A percentile compares a stretch with the other conserved stretches of the same genome.
phyloP scores from a whole-genome alignment of 768 basidiomycete genomes.

The Russula griseocarnosa region DNA sequence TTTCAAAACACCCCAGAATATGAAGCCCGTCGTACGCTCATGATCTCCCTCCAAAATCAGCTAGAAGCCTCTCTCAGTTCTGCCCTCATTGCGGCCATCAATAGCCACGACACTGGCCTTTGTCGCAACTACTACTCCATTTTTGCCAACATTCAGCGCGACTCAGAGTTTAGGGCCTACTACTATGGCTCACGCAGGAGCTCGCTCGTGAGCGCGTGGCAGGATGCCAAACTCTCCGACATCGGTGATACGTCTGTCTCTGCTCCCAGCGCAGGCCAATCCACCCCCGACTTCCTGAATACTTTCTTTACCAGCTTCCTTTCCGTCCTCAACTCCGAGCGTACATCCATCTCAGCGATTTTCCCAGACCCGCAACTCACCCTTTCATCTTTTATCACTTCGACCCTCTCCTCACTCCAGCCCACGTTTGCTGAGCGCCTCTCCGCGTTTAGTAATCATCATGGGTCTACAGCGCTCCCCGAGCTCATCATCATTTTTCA shows the following conservation, averaged over 20 bases:
- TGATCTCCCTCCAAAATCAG: constrained; percentile 93
- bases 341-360: constrained; percentile 70
- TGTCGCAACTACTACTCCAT: constrained; percentile 81
- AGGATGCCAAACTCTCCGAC: constrained; percentile 51
- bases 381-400: constrained; percentile 77
- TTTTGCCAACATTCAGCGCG: constrained; percentile 87
- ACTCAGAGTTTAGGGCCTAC: constrained; percentile 89
- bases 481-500: constrained; percentile 70
- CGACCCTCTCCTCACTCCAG: constrained; percentile 70
- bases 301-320: constrained; percentile 72
- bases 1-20: constrained; percentile 92
- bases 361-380: constrained; percentile 81
- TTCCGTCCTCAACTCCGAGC: constrained; percentile 63
- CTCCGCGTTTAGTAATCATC: constrained; percentile 58
- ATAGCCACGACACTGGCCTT: constrained; percentile 63
- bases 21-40: constrained; percentile 75
- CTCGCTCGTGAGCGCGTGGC: constrained; percentile 66
- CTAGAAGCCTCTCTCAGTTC: constrained; percentile 89
- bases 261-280: constrained; percentile 32
- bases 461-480: constrained; percentile 58
- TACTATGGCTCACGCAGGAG: constrained; percentile 84
- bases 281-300: constrained; percentile 65
- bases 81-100: constrained; percentile 85
- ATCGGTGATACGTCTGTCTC: constrained; percentile 38
- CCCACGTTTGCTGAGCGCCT: constrained; percentile 83